phyloP scores from a whole-genome alignment of 176 grass and related monocot species.

The Cymbopogon citratus region DNA sequence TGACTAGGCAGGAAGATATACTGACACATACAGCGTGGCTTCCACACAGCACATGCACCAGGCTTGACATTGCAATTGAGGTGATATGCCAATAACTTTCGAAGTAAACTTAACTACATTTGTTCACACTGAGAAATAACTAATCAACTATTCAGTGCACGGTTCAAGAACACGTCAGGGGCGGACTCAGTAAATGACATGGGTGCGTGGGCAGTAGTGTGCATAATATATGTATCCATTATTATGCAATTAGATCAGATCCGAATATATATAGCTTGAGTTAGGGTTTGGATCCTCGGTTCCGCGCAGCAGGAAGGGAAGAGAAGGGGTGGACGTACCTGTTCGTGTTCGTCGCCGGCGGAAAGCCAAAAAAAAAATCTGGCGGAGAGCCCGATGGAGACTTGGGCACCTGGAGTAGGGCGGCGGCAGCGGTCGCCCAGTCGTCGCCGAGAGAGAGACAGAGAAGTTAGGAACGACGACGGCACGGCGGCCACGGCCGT shows the following conservation, averaged over 20 bases:
- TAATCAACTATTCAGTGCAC: not conserved
- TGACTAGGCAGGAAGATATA: not conserved
- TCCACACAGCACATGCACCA: not conserved
- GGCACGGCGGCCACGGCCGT: not conserved
- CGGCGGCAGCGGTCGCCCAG: not conserved
- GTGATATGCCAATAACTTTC: not conserved
- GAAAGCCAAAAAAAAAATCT: not conserved
- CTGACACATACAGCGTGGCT: not conserved
- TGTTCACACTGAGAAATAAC: not conserved
- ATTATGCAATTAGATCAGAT: not conserved
- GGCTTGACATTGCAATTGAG: not conserved
- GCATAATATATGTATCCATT: not conserved
- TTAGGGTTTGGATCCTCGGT: not conserved
- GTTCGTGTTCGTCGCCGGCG: not conserved
- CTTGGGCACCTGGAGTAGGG: not conserved
- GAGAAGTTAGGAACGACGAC: no score
- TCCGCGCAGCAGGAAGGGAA: not conserved
- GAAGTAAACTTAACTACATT: not conserved
- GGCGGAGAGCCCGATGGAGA: not conserved
- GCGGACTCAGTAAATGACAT: not conserved
- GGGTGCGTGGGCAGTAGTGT: not conserved
- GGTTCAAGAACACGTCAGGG: not conserved
- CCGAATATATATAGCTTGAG: not conserved
- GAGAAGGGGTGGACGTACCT: not conserved
- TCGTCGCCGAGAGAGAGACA: not conserved